Base-by-base conservation (phyloP, 345 rosid genomes). In the Lepidium didymum region DNA sequence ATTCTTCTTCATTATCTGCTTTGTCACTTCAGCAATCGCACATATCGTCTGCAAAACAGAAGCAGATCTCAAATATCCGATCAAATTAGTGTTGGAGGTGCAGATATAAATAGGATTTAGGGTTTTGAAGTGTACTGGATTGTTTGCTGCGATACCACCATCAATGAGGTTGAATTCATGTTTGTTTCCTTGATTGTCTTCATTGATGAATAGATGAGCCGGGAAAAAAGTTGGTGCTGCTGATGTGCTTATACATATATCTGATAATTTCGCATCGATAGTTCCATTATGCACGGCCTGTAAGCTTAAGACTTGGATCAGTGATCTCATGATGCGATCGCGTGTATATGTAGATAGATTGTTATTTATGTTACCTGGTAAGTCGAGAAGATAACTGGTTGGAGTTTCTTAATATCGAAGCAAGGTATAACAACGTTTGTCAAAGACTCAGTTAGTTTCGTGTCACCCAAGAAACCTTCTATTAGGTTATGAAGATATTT, bases 141-240 rank as follows among this genome's bases (percentile, higher is more conserved):
- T 88, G 63, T 73, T 85, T 25, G 95, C 91, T 0, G 87, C 79
- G 9, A 90, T 31, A 21, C 85, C 92, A 10, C 97, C 95, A 41
- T 90, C 97, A n/a, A 90, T 74, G 36, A 88, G 91, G 80, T 91
- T 82, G 57, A 80, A 86, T 52, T 86, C 92, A 4, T 55, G 56
- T 11, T 43, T 42, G 10, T 58, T 75, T 31, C 78, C 80, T 61
- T 58, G 10, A 10, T 62, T 14, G 62, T 83, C 84, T 72, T 80
- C 69, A 27, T 74, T 88, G 51, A 61, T 71, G 78, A 91, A 88
- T 25, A 76, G 62, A 70, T 84, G 64, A 46, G 86, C 77, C 12
- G 97, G 97, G 13, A 91, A 62, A 33, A 66, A 78, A 41, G 92
- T 91, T 73, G 96, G 96, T 36, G 97, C 91, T 4, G 92, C 89